These are phyloP conservation scores for Gnomoniopsis sp. DNA, from an alignment of 2,329 filamentous ascomycete genomes.

Conservation along the genomic window DNA sequence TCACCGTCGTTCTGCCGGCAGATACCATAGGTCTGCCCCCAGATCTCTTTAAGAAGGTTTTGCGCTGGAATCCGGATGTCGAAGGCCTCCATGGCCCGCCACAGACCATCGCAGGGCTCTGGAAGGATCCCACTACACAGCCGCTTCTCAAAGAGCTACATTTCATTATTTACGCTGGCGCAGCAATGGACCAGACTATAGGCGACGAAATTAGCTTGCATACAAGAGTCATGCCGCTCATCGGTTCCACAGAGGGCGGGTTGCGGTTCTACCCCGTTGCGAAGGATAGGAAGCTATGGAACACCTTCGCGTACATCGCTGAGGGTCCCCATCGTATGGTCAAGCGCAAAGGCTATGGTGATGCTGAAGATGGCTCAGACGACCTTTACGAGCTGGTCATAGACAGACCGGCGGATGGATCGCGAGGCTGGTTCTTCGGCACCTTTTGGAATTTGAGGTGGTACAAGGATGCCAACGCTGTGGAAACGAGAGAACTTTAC, in stretches of 20 bases:
- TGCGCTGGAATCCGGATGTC: neutral
- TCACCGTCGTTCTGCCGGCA: neutral
- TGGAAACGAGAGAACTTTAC: neutral
- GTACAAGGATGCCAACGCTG: neutral
- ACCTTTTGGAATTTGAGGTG: neutral
- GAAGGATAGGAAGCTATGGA: neutral
- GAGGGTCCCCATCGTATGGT: neutral
- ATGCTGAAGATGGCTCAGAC: neutral
- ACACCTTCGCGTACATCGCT: neutral
- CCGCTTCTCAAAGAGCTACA: neutral
- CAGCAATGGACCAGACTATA: neutral
- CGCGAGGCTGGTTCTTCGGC: neutral
- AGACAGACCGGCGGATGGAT: neutral
- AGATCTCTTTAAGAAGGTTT: neutral
- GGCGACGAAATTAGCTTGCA: neutral
- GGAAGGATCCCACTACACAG: neutral
- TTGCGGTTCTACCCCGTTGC: neutral
- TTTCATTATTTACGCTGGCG: neutral
- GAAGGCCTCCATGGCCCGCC: neutral
- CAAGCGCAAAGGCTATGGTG: neutral
- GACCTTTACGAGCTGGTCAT: neutral
- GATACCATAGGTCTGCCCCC: neutral
- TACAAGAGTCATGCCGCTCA: neutral
- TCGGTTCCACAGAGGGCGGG: neutral
- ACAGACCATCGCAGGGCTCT: neutral